Evolutionary conservation across 352 stramenopile genomes (phyloP).

Genomic region (Globisporangium yorkense): DNA sequence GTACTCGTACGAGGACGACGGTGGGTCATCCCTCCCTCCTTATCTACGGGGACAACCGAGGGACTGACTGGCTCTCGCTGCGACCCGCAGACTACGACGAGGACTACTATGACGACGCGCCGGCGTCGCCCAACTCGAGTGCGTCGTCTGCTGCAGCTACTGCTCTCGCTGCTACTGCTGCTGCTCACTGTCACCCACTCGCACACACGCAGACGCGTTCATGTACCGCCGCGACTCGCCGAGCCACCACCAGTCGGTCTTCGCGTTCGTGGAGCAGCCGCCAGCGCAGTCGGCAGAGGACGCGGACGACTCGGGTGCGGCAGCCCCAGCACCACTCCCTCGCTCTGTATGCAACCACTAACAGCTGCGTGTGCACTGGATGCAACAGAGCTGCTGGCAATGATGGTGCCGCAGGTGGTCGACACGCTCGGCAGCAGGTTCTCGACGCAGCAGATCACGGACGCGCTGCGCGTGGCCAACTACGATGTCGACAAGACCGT

Average conservation of each 20-base stretch:
- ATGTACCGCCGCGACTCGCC: conserved; percentile 81
- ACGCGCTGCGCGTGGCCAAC: conserved; percentile 63
- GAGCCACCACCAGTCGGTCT: conserved; percentile 67
- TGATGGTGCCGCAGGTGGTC: conserved; percentile 53
- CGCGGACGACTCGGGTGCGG: conserved; percentile 33
- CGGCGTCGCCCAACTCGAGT: conserved; percentile 61
- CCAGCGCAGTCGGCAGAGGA: not conserved
- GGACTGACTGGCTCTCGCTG: not conserved
- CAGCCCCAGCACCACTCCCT: too few relatives aligned
- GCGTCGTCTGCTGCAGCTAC: conserved; percentile 8
- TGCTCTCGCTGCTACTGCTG: not conserved
- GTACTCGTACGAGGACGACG: conserved; percentile 88
- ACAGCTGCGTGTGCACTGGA: conserved; percentile 1
- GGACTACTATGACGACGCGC: conserved; percentile 56
- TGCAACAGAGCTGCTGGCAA: conserved; percentile 41
- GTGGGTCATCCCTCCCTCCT: conserved; percentile 15
- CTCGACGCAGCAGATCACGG: conserved; percentile 48
- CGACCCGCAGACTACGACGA: conserved; percentile 58
- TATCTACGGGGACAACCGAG: not conserved
- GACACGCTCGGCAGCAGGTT: conserved; percentile 46
- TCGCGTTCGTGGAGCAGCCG: conserved; percentile 70
- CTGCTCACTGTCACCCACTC: not conserved
- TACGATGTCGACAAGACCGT: conserved; percentile 78
- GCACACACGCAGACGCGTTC: conserved; percentile 44
- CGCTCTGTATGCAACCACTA: not conserved